Conservation (phyloP, 495 filamentous ascomycete species). For the Penicillium macrosclerotiorum region DNA sequence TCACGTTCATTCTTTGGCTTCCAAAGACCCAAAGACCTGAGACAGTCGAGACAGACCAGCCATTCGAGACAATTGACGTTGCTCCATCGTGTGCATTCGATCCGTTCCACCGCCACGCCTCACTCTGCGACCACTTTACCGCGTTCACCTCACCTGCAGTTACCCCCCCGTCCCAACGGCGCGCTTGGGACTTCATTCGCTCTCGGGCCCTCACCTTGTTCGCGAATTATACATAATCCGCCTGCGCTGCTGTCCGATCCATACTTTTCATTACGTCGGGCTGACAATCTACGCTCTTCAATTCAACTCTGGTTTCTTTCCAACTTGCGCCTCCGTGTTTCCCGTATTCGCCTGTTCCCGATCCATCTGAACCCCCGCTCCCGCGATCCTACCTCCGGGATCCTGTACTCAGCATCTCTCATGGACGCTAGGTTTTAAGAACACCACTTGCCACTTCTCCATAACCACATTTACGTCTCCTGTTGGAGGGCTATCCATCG, state of each 20-base stretch:
- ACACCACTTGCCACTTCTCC: constrained; percentile 6
- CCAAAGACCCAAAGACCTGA: too few species aligned
- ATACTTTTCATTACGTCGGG: neutral
- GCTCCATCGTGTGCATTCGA: constrained; percentile 4
- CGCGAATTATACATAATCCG: constrained; percentile 22
- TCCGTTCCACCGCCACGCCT: neutral
- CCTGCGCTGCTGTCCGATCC: neutral
- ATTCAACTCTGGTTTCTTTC: neutral
- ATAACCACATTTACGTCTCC: too few species aligned
- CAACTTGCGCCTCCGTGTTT: too few species aligned
- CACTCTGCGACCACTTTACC: too few species aligned
- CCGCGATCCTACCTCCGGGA: constrained; percentile 18
- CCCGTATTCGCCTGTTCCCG: constrained; percentile 7
- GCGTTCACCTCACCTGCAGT: too few species aligned
- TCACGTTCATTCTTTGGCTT: too few species aligned
- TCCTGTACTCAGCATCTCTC: constrained; percentile 6
- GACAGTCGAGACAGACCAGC: too few species aligned
- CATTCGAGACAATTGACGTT: constrained; percentile 10
- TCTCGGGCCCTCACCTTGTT: constrained; percentile 15
- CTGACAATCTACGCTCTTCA: neutral
- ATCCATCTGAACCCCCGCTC: constrained; percentile 22
- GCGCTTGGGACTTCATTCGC: constrained; percentile 9
- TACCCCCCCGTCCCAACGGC: constrained; percentile 2
- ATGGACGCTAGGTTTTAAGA: constrained; percentile 18
- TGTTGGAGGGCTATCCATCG: neutral